A percentile compares a stretch with the other conserved stretches of the same genome.
phyloP scores from a whole-genome alignment of 2,329 filamentous ascomycete species.

The Trichoderma polysporum region DNA sequence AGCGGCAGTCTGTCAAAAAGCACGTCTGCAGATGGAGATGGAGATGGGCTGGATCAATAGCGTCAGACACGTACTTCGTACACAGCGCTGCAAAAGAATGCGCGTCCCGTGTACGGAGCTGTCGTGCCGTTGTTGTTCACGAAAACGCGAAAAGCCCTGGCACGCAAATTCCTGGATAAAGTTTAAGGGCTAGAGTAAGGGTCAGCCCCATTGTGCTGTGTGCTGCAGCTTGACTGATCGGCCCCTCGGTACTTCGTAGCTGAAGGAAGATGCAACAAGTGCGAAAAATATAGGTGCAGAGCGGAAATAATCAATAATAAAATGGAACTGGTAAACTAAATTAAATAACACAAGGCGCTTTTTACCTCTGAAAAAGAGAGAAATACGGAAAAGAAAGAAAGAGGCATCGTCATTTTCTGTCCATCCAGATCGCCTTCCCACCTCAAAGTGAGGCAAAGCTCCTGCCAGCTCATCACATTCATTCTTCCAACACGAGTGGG shows the following conservation, averaged over 20 bases:
- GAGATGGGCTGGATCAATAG: background rate
- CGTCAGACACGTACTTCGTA: background rate
- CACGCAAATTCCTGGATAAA: background rate
- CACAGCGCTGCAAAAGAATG: background rate
- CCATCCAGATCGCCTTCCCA: background rate
- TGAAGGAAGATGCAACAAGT: background rate
- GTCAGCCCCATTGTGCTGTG: background rate
- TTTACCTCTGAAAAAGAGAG: background rate
- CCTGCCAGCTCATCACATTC: slow-evolving; percentile 13
- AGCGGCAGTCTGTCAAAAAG: background rate
- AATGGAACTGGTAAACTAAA: background rate
- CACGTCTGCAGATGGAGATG: background rate
- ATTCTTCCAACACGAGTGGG: background rate
- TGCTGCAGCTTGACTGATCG: background rate
- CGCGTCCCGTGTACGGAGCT: background rate
- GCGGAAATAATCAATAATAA: no score
- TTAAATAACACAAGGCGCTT: background rate
- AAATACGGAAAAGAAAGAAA: background rate
- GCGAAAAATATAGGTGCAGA: background rate
- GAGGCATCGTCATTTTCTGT: background rate
- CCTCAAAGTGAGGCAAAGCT: background rate
- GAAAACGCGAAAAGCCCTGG: background rate
- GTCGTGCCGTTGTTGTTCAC: background rate
- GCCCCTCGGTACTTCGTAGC: background rate
- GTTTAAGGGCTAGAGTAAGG: background rate